phyloP scores from a whole-genome alignment of 2,329 filamentous ascomycete genomes.

The Ascochyta rabiei region DNA sequence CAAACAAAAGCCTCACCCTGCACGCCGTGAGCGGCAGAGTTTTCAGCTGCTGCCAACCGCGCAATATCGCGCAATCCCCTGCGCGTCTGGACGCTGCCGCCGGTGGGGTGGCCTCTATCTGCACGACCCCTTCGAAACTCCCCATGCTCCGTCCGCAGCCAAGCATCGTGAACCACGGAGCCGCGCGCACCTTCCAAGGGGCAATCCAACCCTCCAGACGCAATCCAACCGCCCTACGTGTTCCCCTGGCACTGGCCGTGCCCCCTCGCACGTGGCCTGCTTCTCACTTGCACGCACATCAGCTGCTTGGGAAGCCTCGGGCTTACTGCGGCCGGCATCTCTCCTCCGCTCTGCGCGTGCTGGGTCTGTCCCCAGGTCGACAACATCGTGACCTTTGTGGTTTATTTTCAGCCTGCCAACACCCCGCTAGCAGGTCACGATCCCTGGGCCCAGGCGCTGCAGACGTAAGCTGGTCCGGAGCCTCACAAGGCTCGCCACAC shows the following conservation, averaged over 20 bases:
- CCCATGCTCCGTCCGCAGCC: not conserved
- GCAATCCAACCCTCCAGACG: slow-evolving; percentile 5
- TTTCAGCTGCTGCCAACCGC: slow-evolving; percentile 24
- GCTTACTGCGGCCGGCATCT: not conserved
- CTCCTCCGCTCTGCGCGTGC: not conserved
- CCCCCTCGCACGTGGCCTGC: slow-evolving; percentile 33
- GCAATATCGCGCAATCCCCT: slow-evolving; percentile 20
- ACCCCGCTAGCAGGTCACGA: slow-evolving; percentile 40
- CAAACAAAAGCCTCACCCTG: slow-evolving; percentile 24
- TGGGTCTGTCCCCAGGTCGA: not conserved
- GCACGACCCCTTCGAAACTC: not conserved
- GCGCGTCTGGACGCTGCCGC: not conserved
- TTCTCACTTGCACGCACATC: slow-evolving; percentile 16
- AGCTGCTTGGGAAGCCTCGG: slow-evolving; percentile 4
- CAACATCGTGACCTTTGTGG: slow-evolving; percentile 4
- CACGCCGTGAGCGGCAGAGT: slow-evolving; percentile 25
- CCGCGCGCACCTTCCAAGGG: slow-evolving; percentile 6
- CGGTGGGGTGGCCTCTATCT: slow-evolving; percentile 3
- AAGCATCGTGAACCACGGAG: not conserved
- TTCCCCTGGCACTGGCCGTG: slow-evolving; percentile 30
- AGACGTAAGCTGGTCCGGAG: slow-evolving; percentile 1
- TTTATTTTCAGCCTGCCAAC: slow-evolving; percentile 17
- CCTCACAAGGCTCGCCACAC: slow-evolving; percentile 29
- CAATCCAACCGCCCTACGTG: slow-evolving; percentile 32
- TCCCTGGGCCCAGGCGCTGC: slow-evolving; percentile 15